A percentile compares a stretch with the other conserved stretches of the same genome.
These are phyloP conservation scores for Cordyceps cicadae DNA, from an alignment of 2,329 filamentous ascomycete species.

Conservation along the genomic window DNA sequence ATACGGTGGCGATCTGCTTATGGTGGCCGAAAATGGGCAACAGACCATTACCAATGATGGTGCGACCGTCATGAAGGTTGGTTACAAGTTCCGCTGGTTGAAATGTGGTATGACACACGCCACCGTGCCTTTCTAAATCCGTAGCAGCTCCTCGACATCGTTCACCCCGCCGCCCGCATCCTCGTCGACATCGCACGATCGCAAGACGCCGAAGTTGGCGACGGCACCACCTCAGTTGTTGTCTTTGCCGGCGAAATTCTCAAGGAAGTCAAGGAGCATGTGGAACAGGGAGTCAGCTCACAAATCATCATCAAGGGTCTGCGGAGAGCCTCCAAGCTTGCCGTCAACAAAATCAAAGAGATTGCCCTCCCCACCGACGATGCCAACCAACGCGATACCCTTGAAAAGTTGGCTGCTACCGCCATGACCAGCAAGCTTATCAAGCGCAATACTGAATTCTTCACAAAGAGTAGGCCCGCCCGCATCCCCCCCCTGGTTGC, in stretches of 20 bases:
- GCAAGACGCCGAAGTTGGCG: conserved; percentile 97
- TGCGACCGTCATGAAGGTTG: conserved; percentile 96
- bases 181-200: conserved; percentile 97
- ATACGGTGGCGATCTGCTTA: conserved; percentile 90
- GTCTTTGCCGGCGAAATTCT: conserved; percentile 95
- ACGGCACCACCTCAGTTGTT: conserved; percentile 95
- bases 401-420: conserved; percentile 82
- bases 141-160: conserved; percentile 82
- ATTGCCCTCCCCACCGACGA: conserved; percentile 83
- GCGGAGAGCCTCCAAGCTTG: conserved; percentile 77
- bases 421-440: conserved; percentile 99
- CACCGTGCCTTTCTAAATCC: background rate
- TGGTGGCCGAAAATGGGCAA: conserved; percentile 90
- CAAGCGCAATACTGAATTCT: conserved; percentile 92
- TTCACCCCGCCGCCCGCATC: conserved; percentile 93
- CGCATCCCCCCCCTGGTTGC: background rate
- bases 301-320: conserved; percentile 97
- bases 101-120: background rate
- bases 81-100: conserved; percentile 13
- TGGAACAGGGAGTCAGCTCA: conserved; percentile 93
- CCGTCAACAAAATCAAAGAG: conserved; percentile 98
- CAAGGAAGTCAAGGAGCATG: conserved; percentile 92
- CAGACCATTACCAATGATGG: conserved; percentile 99
- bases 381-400: conserved; percentile 75
- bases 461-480: conserved; percentile 74